phyloP scores from a whole-genome alignment of 2,329 filamentous ascomycete genomes.

The Fusarium vanettenii region DNA sequence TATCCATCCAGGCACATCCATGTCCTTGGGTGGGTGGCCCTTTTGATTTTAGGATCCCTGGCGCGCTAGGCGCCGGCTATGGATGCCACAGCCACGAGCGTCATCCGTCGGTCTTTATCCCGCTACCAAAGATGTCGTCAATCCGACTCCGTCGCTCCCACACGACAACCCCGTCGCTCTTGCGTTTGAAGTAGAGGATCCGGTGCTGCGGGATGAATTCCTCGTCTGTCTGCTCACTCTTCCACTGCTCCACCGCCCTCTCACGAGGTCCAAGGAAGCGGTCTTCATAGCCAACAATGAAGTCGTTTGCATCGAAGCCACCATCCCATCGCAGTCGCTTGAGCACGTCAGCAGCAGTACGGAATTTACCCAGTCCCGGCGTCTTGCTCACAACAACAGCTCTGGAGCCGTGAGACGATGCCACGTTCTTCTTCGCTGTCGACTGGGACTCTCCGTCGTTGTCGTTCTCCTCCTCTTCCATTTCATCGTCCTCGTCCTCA shows the following conservation, averaged over 20 bases:
- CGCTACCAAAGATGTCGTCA: slow-evolving; percentile 68
- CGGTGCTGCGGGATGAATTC: slow-evolving; percentile 76
- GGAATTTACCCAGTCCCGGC: slow-evolving; percentile 59
- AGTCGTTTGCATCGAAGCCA: slow-evolving; percentile 63
- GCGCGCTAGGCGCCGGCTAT: slow-evolving; percentile 4
- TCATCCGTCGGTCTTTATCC: slow-evolving; percentile 44
- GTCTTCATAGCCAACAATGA: slow-evolving; percentile 71
- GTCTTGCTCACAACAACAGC: slow-evolving; percentile 39
- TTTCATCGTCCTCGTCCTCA: slow-evolving; percentile 59
- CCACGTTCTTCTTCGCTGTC: slow-evolving; percentile 12
- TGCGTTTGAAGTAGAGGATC: slow-evolving; percentile 70
- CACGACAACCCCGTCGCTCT: slow-evolving; percentile 61
- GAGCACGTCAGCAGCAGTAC: slow-evolving; percentile 68
- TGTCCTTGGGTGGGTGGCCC: background rate
- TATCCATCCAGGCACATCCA: slow-evolving; percentile 2
- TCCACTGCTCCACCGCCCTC: slow-evolving; percentile 66
- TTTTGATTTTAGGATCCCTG: slow-evolving; percentile 16
- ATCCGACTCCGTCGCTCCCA: slow-evolving; percentile 67
- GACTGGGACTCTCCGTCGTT: slow-evolving; percentile 7
- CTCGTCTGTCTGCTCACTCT: slow-evolving; percentile 70
- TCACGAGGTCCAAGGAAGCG: slow-evolving; percentile 67
- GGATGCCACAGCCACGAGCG: slow-evolving; percentile 5
- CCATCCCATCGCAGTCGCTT: slow-evolving; percentile 70
- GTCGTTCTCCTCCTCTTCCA: slow-evolving; percentile 48
- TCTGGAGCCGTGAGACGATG: slow-evolving; percentile 12